Evolutionary conservation across 768 basidiomycete genomes (phyloP), one percentile per base, ranked within the genome.

Genomic region (Auricularia auricula-judae): DNA sequence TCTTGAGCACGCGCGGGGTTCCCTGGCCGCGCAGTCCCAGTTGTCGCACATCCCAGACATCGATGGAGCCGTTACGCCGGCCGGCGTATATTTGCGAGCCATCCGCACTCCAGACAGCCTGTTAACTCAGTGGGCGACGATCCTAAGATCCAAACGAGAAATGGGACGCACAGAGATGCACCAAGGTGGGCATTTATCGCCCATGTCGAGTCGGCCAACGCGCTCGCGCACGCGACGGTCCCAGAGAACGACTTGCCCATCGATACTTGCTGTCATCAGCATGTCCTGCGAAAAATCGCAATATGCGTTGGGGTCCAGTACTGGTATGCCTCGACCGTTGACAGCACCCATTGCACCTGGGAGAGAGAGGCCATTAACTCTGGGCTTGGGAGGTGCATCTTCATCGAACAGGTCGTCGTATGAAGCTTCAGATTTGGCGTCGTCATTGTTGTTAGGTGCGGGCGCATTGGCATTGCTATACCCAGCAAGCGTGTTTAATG

Each of bases 61-160:
- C 93, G 61, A 98, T 84, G 1, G 89, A 87, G 29, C 91, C 91
- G 68, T 95, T 94, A 61, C 95, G 81, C 68, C 96, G 81, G 8
- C 96, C 95, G 12, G 91, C 94, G 72, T 91, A 91, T 56, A 99
- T 86, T 67, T 95, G 89, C 3, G 81, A 81, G 16, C 96, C 95
- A 67, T 93, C 86, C 2, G 86, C 82, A 4, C 93, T 93, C 94
- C 96, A 98, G 73, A 90, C 94, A 16, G 95, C 94, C 95, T 98
- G 64, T 7, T 23, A 23, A 29, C 11, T 33, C 23, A 14, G 12
- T 33, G 10, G 29, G 56, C 18, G 56, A n/a, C n/a, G n/a, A 59
- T 11, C 29, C 36, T 33, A 39, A 63, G 58, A 34, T 14, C 21
- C 33, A 34, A 47, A 23, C 33, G 56, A 66, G 47, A 43, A 3